Evolutionary conservation across 148 eudicot species (phyloP).

Genomic region (Selenicereus undatus): DNA sequence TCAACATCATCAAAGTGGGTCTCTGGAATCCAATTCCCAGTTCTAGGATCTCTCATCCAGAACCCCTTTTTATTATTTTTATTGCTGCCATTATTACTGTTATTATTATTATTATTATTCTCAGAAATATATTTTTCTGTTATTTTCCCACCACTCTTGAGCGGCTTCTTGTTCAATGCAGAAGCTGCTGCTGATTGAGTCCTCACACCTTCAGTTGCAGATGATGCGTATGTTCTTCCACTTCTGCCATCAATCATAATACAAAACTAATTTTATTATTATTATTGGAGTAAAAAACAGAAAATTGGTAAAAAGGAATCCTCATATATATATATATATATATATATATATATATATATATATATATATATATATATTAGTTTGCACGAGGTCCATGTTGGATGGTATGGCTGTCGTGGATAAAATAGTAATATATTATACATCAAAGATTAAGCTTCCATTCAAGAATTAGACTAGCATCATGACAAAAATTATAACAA

Average conservation of each 20-base stretch:
- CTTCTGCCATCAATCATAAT: neutral
- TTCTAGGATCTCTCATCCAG: slow-evolving; percentile 34
- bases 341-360: too few species aligned
- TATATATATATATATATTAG: too few species aligned
- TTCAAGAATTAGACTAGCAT: too few species aligned
- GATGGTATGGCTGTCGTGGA: too few species aligned
- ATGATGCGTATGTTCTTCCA: slow-evolving; percentile 14
- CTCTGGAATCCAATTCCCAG: slow-evolving; percentile 30
- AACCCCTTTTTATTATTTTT: neutral
- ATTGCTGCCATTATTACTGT: neutral
- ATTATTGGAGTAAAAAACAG: neutral
- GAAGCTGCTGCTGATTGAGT: neutral
- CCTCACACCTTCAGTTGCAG: neutral
- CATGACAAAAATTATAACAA: too few species aligned
- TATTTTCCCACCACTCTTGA: neutral
- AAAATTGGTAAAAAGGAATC: too few species aligned
- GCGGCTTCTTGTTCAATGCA: neutral
- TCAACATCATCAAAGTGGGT: slow-evolving; percentile 21
- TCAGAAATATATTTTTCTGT: neutral
- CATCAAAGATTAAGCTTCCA: too few species aligned
- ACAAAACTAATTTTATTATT: neutral
- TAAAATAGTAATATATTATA: too few species aligned
- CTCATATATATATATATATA: too few species aligned
- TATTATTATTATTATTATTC: neutral
- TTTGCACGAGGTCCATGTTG: too few species aligned